Conservation (phyloP, 1,139 yeast genomes). For the Arxiozyma heterogenica region DNA sequence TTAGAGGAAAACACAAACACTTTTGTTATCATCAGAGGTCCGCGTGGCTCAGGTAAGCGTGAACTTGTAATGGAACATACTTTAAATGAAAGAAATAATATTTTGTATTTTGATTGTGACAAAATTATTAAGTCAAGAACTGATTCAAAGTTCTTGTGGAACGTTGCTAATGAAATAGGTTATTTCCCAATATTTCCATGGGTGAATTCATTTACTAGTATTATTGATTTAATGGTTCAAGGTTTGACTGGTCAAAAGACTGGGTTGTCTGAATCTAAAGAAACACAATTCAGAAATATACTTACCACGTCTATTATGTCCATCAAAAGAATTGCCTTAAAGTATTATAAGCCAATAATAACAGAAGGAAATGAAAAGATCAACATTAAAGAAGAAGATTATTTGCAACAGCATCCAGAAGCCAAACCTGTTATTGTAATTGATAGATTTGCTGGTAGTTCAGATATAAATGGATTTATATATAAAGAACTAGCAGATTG, state of each 20-base stretch:
- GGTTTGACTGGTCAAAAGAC: conserved; percentile 92
- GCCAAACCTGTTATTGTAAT: conserved; percentile 80
- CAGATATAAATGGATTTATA: conserved; percentile 59
- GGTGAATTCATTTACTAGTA: conserved; percentile 71
- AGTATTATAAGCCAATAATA: conserved; percentile 30
- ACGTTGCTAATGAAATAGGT: conserved; percentile 70
- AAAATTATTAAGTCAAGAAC: conserved; percentile 60
- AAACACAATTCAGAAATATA: conserved; percentile 76
- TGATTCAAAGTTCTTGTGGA: conserved; percentile 58
- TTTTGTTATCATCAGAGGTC: conserved; percentile 83
- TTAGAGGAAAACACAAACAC: conserved; percentile 68
- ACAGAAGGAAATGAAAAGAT: conserved; percentile 27
- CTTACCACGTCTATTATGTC: conserved; percentile 66
- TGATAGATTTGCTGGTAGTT: conserved; percentile 56
- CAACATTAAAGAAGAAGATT: conserved; percentile 63
- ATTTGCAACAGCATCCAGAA: conserved; percentile 77
- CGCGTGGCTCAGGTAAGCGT: conserved; percentile 87
- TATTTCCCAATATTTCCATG: conserved; percentile 92
- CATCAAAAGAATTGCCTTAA: conserved; percentile 59
- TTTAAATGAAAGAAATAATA: conserved; percentile 45
- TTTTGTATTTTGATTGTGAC: conserved; percentile 74
- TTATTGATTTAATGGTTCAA: conserved; percentile 77
- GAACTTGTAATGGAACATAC: conserved; percentile 70
- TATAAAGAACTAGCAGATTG: conserved; percentile 77
- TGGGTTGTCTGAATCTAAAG: conserved; percentile 79